Evolutionary conservation across 2,329 filamentous ascomycete species (phyloP), one percentile per base, ranked within the genome.

Genomic region (Arachnomyces sp.): DNA sequence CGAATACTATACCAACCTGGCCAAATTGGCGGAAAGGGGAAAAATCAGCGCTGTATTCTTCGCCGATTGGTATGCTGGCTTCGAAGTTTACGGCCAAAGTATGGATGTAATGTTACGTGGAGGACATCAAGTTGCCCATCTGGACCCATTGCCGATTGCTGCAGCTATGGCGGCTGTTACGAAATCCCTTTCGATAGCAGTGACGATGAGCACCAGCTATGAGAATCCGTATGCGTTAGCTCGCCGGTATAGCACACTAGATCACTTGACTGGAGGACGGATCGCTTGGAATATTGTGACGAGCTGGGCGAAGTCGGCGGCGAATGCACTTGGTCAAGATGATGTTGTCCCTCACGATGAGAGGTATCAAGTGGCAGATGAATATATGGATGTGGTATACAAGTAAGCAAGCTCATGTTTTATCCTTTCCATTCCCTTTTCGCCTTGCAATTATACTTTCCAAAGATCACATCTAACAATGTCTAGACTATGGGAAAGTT

Each of bases 211-310:
- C 0, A 81, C 78, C 2, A 75, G 75, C 0, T 82, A 79, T 42
- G 77, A 81, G 45, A 73, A 74, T 0, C 78, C 78, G 0, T 82
- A 78, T 43, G 56, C 80, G 1, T 60, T 82, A 1, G 78, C 77
- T 0, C 79, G 79, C 52, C 64, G 77, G 0, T 79, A 82, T 40
- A 79, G 75, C 0, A 78, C 75, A 0, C 55, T 82, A 0, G 77
- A 82, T 43, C 77, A 82, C 53, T 62, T 82, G 32, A 82, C 78
- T 0, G 63, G 69, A 3, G 78, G 78, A 0, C 65, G 78, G 0
- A 69, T 82, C 28, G 78, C 75, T 0, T 81, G 78, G 79, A 83
- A 83, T 45, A 80, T 83, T 14, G 79, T 84, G 1, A 82, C 78
- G 0, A 72, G 67, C 1, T 80, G 73, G 69, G 77, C 77, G 53